Percentiles rank a stretch among this genome's conserved stretches.
Conservation (phyloP, 148 eudicot genomes). For the Chenopodium quinoa region DNA sequence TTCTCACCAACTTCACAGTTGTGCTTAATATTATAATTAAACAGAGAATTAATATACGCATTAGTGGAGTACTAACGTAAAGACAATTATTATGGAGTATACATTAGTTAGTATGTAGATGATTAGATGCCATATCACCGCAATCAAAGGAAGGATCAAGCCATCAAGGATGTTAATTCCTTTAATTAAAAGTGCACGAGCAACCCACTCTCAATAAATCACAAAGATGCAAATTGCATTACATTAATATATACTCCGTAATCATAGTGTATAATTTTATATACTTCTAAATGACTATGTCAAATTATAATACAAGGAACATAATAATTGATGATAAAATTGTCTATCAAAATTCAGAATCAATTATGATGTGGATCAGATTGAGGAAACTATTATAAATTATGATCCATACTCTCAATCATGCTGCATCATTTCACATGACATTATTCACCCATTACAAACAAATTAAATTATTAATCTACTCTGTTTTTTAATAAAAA, state of each 20-base stretch:
- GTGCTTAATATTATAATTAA: no score
- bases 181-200: constrained; percentile 3
- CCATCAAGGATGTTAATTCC: neutral
- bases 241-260: no score
- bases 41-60: no score
- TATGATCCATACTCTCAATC: constrained; percentile 22
- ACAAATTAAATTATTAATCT: neutral
- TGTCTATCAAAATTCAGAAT: constrained; percentile 9
- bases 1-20: no score
- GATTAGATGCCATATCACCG: neutral
- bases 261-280: neutral
- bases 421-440: constrained; percentile 25
- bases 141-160: constrained; percentile 2
- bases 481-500: no score
- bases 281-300: neutral
- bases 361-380: constrained; percentile 21
- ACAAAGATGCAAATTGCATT: neutral
- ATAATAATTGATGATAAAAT: neutral
- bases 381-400: constrained; percentile 2
- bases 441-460: constrained; percentile 15
- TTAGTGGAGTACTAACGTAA: no score
- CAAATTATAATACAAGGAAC: neutral
- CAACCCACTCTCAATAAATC: neutral
- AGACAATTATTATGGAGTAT: neutral
- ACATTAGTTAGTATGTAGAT: neutral